Conservation (phyloP, 768 basidiomycete genomes). For the Sistotremastrum niveocremeum region DNA sequence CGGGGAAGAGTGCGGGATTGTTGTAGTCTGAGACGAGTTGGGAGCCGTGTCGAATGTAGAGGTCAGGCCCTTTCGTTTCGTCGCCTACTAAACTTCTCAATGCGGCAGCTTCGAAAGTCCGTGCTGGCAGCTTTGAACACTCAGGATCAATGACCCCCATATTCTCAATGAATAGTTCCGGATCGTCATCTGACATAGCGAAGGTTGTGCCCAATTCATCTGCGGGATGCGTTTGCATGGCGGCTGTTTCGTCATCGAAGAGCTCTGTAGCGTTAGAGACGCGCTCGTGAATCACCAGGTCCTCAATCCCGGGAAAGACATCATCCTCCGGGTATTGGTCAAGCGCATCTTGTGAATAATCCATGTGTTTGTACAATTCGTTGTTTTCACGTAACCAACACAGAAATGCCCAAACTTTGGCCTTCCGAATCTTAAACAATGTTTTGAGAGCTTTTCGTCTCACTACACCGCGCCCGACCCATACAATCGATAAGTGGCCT, state of each 20-base stretch:
- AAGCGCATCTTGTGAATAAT: no score
- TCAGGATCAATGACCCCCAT: constrained; percentile 21
- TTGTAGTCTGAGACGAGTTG: constrained; percentile 17
- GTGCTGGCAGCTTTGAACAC: constrained; percentile 9
- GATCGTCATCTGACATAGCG: not conserved
- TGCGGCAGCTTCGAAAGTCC: constrained; percentile 14
- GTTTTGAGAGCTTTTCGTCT: constrained; percentile 6
- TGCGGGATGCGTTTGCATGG: constrained; percentile 15
- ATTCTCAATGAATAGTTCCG: constrained; percentile 13
- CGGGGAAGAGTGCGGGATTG: constrained; percentile 18
- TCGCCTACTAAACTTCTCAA: constrained; percentile 12
- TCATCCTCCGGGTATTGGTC: no score
- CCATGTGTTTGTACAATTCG: constrained; percentile 11
- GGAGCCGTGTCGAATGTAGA: constrained; percentile 11
- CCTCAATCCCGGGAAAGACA: no score
- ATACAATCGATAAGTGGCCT: constrained; percentile 15
- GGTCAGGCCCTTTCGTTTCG: constrained; percentile 9
- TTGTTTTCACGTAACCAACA: constrained; percentile 14
- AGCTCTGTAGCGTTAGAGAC: not conserved
- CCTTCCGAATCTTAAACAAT: constrained; percentile 13
- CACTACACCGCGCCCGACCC: constrained; percentile 16
- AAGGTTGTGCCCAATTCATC: no score
- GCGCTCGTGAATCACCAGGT: constrained; percentile 10
- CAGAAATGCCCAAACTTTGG: constrained; percentile 14
- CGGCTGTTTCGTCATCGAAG: constrained; percentile 17